Evolutionary conservation across 2,329 filamentous ascomycete species (phyloP).

Genomic region (Dothideomycetes sp.): DNA sequence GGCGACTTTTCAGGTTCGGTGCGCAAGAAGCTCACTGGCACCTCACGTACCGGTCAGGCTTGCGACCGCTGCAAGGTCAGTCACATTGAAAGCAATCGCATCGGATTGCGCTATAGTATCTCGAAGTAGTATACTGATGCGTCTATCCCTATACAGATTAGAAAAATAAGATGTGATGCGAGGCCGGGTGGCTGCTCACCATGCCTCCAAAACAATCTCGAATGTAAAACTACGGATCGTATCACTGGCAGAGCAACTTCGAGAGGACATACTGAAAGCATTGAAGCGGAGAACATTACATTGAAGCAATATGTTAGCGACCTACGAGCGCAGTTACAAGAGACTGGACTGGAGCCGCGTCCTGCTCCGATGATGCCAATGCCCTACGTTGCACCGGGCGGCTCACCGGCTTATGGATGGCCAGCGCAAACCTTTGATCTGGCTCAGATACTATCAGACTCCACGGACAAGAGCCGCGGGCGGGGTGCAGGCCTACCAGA

Average conservation of each 20-base stretch:
- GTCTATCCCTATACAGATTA: constrained; percentile 45
- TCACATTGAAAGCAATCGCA: constrained; percentile 2
- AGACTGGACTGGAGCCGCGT: constrained; percentile 50
- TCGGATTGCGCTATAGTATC: neutral
- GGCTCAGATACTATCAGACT: constrained; percentile 7
- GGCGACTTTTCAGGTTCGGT: constrained; percentile 32
- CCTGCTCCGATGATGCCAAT: constrained; percentile 21
- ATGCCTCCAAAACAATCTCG: constrained; percentile 63
- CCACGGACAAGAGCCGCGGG: constrained; percentile 5
- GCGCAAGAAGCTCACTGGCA: constrained; percentile 39
- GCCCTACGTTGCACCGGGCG: constrained; percentile 1
- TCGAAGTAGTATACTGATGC: neutral
- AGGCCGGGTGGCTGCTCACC: constrained; percentile 71
- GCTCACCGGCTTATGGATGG: constrained; percentile 5
- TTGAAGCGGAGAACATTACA: constrained; percentile 61
- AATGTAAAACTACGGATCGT: constrained; percentile 77
- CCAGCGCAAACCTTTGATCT: constrained; percentile 8
- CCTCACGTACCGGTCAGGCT: constrained; percentile 64
- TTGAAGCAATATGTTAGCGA: constrained; percentile 57
- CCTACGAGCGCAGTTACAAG: constrained; percentile 54
- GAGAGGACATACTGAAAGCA: constrained; percentile 64
- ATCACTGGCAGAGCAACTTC: constrained; percentile 72
- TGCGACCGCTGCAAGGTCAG: constrained; percentile 80
- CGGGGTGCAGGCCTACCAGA: constrained; percentile 25
- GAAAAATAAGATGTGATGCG: constrained; percentile 82